Percentiles rank a stretch among this genome's conserved stretches.
Conservation (phyloP, 768 basidiomycete genomes). For the Tricholoma matsutake region DNA sequence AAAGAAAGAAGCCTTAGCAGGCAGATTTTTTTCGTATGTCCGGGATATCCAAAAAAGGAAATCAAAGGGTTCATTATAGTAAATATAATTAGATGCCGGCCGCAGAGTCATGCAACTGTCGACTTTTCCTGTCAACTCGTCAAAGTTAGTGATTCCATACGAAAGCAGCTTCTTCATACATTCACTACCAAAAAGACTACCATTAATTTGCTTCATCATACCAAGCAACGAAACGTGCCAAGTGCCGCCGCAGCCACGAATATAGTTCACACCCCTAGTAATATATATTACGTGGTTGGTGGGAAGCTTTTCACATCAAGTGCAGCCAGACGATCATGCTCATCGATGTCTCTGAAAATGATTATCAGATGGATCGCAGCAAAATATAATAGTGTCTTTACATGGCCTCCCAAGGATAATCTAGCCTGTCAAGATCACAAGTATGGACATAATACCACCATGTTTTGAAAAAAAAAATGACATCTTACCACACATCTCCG, state of each 20-base stretch:
- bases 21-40: neutral
- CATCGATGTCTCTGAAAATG: constrained; percentile 64
- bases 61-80: neutral
- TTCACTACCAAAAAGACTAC: too few species aligned
- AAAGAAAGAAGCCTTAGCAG: neutral
- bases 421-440: constrained; percentile 48
- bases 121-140: too few species aligned
- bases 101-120: too few species aligned
- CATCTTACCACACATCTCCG: constrained; percentile 61
- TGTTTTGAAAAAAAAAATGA: neutral
- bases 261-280: neutral
- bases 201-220: neutral
- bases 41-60: neutral
- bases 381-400: constrained; percentile 30
- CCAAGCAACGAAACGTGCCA: neutral
- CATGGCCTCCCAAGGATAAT: constrained; percentile 84
- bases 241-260: neutral
- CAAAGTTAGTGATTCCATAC: too few species aligned
- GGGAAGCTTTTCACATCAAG: constrained; percentile 30
- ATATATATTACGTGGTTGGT: neutral
- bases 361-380: neutral
- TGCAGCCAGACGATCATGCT: constrained; percentile 63
- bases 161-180: too few species aligned
- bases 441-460: neutral
- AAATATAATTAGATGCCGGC: neutral